These are phyloP conservation scores for Pseudonitzschia multistriata DNA, from an alignment of 108 stramenopile species.

Conservation along the genomic window DNA sequence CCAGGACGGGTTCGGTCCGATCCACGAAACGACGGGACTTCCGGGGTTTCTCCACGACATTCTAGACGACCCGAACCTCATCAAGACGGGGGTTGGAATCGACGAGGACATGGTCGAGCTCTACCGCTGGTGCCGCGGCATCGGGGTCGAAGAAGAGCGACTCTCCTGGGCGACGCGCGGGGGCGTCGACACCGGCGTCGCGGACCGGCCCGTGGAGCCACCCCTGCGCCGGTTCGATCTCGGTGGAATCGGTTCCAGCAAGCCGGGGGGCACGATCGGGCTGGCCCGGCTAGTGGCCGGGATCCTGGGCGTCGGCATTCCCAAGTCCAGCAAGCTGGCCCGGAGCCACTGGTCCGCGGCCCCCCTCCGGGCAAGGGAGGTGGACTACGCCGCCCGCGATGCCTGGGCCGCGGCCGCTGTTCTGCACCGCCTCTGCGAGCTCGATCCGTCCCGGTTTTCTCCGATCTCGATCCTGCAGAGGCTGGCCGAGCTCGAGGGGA, in stretches of 20 bases:
- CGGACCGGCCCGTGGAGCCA: no score
- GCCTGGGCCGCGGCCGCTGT: conserved; percentile 59
- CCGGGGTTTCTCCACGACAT: not conserved
- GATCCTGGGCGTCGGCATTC: conserved; percentile 37
- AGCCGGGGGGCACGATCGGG: not conserved
- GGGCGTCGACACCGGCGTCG: not conserved
- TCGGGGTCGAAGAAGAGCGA: not conserved
- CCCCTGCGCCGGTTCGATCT: conserved; percentile 31
- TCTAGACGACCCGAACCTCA: conserved; percentile 29
- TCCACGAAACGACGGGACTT: conserved; percentile 24
- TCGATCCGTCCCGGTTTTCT: not conserved
- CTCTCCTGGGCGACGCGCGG: not conserved
- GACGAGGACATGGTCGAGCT: conserved; percentile 57
- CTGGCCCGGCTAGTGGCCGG: conserved; percentile 32
- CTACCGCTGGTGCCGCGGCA: conserved; percentile 33
- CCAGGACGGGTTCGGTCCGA: conserved; percentile 17
- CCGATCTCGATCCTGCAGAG: not conserved
- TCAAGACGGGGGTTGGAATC: conserved; percentile 50
- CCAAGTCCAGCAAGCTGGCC: conserved; percentile 45
- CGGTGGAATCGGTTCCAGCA: conserved; percentile 32
- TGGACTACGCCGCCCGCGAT: conserved; percentile 56
- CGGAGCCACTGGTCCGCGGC: conserved; percentile 43
- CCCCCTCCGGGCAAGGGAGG: conserved; percentile 31
- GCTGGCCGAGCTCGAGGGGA: not conserved
- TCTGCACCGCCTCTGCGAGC: not conserved